Conservation (phyloP, 805 yeast species). For the Cyberlindnera suaveolens region DNA sequence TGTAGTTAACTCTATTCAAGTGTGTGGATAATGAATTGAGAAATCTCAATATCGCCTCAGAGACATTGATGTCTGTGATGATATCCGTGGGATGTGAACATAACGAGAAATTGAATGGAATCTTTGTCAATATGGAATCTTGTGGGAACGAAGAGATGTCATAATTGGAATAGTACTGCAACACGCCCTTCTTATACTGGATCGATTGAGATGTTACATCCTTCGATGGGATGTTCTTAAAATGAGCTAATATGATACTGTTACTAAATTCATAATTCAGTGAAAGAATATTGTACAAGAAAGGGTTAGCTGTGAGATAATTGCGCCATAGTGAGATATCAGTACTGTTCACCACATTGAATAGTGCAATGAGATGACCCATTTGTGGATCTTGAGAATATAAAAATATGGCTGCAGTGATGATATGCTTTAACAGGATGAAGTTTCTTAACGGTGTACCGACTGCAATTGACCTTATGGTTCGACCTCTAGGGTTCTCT, state of each 20-base stretch:
- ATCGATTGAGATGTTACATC: constrained; percentile 11
- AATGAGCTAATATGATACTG: constrained; percentile 15
- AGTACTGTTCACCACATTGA: constrained; percentile 17
- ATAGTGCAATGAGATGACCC: constrained; percentile 15
- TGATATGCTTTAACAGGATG: constrained; percentile 51
- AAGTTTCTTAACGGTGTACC: constrained; percentile 49
- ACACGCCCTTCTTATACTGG: constrained; percentile 16
- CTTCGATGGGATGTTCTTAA: constrained; percentile 17
- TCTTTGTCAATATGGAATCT: constrained; percentile 29
- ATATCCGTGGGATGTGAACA: constrained; percentile 15
- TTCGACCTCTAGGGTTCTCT: constrained; percentile 46
- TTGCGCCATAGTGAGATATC: constrained; percentile 20
- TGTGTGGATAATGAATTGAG: constrained; percentile 27
- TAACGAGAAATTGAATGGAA: constrained; percentile 25
- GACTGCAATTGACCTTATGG: constrained; percentile 52
- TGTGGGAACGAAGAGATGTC: constrained; percentile 22
- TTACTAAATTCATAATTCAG: constrained; percentile 17
- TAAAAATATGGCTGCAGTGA: constrained; percentile 42
- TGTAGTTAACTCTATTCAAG: constrained; percentile 32
- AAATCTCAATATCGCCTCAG: constrained; percentile 22
- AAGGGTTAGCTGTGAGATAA: constrained; percentile 8
- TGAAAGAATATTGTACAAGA: constrained; percentile 13
- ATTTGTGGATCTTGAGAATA: constrained; percentile 21
- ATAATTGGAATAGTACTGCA: constrained; percentile 26
- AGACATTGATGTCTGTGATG: constrained; percentile 21